Evolutionary conservation across 208 protist species (phyloP), one percentile per base, ranked within the genome.

Genomic region (Porcisia deanei): DNA sequence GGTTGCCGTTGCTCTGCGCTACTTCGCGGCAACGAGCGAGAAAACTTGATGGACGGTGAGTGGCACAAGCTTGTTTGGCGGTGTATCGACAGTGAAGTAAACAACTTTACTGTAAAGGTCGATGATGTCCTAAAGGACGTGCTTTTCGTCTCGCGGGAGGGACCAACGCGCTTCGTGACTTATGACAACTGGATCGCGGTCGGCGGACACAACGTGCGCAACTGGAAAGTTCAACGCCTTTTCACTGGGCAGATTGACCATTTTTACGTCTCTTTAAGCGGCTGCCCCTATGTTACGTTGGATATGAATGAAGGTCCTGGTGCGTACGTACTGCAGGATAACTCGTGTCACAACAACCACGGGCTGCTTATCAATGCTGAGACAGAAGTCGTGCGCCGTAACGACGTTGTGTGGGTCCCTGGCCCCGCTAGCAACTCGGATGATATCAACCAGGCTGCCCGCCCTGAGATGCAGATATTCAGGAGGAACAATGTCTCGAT

Each of bases 31-130:
- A 94, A 77, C 37, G 93, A 97, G 67, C 85, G 89, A 57, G 85
- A 94, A 64, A 93, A 90, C 71, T 73, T 95, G 30, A 88, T 96
- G 88, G 93, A 97, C 69, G 93, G 91, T 6, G 81, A 90, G 80
- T 97, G 93, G 91, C 93, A 97, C 79, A 97, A 91, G 49, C 75
- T 97, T 14, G 86, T 95, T 58, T 97, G 93, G 91, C 83, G 86
- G 39, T 95, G 90, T 75, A 82, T 96, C 52, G 93, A 97, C 76
- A 94, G 88, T 77, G 91, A 96, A 69, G 78, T 85, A 30, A 97
- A 97, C 82, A 94, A 92, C 54, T 95, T 95, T 67, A 85, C 74
- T n/a, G 93, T 97, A 18, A 94, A 90, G 73, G 84, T 97, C 12
- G 93, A 97, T 71, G 93, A 92, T n/a, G 80, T 88, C n/a, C 79